Percentiles rank a stretch among this genome's conserved stretches.
These are phyloP conservation scores for Fraxinus velutina DNA, from an alignment of 305 asterid species.

Conservation along the genomic window DNA sequence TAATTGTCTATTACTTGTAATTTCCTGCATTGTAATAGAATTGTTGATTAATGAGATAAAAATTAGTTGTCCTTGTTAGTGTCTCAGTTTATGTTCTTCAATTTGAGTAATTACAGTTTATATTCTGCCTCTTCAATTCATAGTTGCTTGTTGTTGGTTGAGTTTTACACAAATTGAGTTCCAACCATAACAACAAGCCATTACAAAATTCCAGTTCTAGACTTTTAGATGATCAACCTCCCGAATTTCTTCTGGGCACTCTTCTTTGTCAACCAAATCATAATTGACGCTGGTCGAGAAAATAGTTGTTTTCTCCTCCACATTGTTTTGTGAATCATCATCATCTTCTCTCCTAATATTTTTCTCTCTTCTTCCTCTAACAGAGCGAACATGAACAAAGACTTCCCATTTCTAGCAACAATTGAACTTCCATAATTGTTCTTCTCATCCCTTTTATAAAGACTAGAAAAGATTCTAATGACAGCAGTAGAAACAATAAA, in stretches of 20 bases:
- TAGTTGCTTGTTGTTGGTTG: no score
- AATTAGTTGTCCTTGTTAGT: no score
- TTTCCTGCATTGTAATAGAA: no score
- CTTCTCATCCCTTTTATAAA: slow-evolving; percentile 13
- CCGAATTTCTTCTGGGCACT: slow-evolving; percentile 48
- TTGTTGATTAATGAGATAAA: no score
- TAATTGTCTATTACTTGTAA: no score
- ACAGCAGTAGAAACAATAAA: slow-evolving; percentile 29
- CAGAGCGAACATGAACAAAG: slow-evolving; percentile 54
- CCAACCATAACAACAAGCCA: background rate
- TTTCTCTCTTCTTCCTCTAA: slow-evolving; percentile 52
- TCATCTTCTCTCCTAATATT: slow-evolving; percentile 27
- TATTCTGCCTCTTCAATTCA: no score
- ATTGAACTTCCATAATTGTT: slow-evolving; percentile 7
- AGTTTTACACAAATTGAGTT: no score
- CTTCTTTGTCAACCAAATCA: slow-evolving; percentile 47
- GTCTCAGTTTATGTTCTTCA: no score
- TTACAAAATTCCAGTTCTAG: slow-evolving; percentile 1
- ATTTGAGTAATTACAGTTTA: no score
- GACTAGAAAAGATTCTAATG: slow-evolving; percentile 20
- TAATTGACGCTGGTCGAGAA: slow-evolving; percentile 17
- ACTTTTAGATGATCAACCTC: slow-evolving; percentile 35
- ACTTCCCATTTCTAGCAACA: slow-evolving; percentile 21
- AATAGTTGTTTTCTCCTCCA: slow-evolving; percentile 41
- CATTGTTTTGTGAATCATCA: slow-evolving; percentile 17